Conservation (phyloP, 345 rosid genomes). For the Erysimum cheiranthoides region DNA sequence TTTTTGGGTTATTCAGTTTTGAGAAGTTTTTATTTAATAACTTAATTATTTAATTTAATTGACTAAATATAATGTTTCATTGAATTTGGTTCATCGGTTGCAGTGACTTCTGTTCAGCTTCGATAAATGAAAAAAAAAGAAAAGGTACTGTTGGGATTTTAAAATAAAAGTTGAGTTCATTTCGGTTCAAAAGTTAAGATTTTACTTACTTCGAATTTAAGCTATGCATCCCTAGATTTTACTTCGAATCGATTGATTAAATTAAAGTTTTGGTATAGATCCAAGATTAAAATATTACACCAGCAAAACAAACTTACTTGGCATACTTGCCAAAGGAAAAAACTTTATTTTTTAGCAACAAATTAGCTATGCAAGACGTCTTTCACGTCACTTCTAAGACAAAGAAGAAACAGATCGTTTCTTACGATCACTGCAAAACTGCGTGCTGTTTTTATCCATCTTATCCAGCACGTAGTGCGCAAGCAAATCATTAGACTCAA, state of each 20-base stretch:
- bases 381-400: slow-evolving; percentile 11
- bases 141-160: background rate
- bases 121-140: too few relatives aligned
- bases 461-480: slow-evolving; percentile 91
- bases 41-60: too few relatives aligned
- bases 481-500: slow-evolving; percentile 65
- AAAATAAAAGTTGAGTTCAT: background rate
- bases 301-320: background rate
- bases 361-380: slow-evolving; percentile 34
- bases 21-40: too few relatives aligned
- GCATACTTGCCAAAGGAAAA: background rate
- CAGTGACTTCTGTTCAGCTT: too few relatives aligned
- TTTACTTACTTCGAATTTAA: background rate
- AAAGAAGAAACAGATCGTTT: slow-evolving; percentile 39
- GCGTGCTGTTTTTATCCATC: slow-evolving; percentile 62
- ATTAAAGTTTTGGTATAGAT: slow-evolving; percentile 9
- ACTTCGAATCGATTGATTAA: background rate
- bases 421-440: slow-evolving; percentile 35
- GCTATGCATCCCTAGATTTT: background rate
- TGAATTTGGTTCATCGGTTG: too few relatives aligned
- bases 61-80: too few relatives aligned
- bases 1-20: background rate
- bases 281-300: slow-evolving; percentile 4
- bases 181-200: background rate
- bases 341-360: slow-evolving; percentile 41